A percentile compares a stretch with the other conserved stretches of the same genome.
phyloP scores from a whole-genome alignment of 305 asterid genomes.

The Plantago coronopus region DNA sequence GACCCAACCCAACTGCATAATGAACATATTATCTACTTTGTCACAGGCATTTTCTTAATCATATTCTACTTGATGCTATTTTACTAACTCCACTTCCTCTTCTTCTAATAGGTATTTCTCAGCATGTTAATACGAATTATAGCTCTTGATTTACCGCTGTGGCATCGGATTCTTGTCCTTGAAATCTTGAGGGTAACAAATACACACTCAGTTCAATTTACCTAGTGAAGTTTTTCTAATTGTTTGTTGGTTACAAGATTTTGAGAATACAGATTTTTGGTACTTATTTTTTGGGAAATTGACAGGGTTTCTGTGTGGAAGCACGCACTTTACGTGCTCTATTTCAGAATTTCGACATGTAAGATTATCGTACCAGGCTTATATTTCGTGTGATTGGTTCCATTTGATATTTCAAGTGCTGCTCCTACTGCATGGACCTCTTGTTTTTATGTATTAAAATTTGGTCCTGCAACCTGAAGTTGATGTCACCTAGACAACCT shows the following conservation, averaged over 20 bases:
- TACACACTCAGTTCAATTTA: constrained; percentile 16
- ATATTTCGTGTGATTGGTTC: constrained; percentile 21
- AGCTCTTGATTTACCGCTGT: constrained; percentile 88
- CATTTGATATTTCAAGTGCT: constrained; percentile 5
- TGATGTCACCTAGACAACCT: not conserved
- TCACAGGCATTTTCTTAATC: constrained; percentile 12
- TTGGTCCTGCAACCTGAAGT: not conserved
- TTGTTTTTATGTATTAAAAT: not conserved
- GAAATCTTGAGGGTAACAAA: constrained; percentile 87
- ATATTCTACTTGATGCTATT: constrained; percentile 22
- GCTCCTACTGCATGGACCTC: not conserved
- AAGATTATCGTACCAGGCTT: constrained; percentile 36
- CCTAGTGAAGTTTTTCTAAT: constrained; percentile 16
- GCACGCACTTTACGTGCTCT: constrained; percentile 88
- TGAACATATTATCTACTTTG: not conserved
- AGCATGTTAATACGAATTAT: constrained; percentile 85
- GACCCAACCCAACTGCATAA: too few species aligned
- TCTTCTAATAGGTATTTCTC: constrained; percentile 72
- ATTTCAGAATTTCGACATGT: constrained; percentile 96
- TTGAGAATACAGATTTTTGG: constrained; percentile 18
- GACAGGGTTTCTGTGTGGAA: constrained; percentile 96
- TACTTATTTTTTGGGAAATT: constrained; percentile 26
- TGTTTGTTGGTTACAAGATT: constrained; percentile 17
- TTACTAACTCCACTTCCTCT: constrained; percentile 17
- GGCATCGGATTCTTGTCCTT: constrained; percentile 99